phyloP scores from a whole-genome alignment of 805 yeast genomes.

The Novakomyces olei region DNA sequence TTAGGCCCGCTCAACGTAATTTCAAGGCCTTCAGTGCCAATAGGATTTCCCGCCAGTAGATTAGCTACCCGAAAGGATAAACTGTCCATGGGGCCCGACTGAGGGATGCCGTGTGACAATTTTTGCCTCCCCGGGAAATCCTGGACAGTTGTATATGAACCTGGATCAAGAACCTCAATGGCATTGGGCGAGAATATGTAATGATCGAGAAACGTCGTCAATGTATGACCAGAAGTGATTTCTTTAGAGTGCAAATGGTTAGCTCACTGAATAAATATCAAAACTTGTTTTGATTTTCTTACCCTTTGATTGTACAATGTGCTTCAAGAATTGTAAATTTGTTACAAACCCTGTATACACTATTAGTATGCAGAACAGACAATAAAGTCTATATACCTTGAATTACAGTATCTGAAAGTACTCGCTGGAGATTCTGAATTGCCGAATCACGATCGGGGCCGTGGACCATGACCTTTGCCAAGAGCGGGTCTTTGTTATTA shows the following conservation, averaged over 20 bases:
- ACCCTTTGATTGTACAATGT: no score
- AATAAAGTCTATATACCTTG: slow-evolving; percentile 80
- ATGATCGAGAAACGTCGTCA: slow-evolving; percentile 63
- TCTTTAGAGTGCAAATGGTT: no score
- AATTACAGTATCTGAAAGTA: slow-evolving; percentile 49
- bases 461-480: slow-evolving; percentile 89
- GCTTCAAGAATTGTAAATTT: no score
- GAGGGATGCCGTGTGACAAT: slow-evolving; percentile 92
- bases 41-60: slow-evolving; percentile 70
- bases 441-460: slow-evolving; percentile 81
- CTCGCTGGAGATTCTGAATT: slow-evolving; percentile 35
- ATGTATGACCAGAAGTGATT: slow-evolving; percentile 57
- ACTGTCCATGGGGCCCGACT: slow-evolving; percentile 95
- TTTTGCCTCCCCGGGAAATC: slow-evolving; percentile 83
- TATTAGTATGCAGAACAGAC: no score
- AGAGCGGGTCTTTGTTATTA: slow-evolving; percentile 82
- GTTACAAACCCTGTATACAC: no score
- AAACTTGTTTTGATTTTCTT: no score
- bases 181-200: slow-evolving; percentile 64
- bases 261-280: no score
- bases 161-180: slow-evolving; percentile 67
- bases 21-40: slow-evolving; percentile 72
- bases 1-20: slow-evolving; percentile 75
- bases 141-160: slow-evolving; percentile 90
- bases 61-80: slow-evolving; percentile 79